A percentile compares a stretch with the other conserved stretches of the same genome.
phyloP scores from a whole-genome alignment of 345 rosid species.

The Gossypium anomalum region DNA sequence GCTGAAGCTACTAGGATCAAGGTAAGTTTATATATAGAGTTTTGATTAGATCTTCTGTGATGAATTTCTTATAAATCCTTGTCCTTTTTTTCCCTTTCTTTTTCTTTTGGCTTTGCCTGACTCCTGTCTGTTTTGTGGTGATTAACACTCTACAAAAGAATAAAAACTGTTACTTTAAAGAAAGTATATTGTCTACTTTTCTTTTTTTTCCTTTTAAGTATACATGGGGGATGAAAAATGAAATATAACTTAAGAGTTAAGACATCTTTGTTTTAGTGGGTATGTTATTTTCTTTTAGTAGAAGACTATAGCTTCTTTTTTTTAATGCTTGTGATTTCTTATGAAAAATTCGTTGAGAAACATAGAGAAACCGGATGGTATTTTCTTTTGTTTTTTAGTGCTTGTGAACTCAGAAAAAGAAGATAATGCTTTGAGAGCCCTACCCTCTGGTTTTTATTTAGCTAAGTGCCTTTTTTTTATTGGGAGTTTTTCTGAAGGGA shows the following conservation, averaged over 20 bases:
- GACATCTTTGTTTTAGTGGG: background rate
- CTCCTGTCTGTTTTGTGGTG: background rate
- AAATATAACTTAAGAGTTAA: background rate
- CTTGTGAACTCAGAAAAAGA: background rate
- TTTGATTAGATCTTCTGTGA: constrained; percentile 6
- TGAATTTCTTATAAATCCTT: constrained; percentile 7
- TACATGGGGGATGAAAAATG: background rate
- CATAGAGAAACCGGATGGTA: background rate
- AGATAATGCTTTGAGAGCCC: background rate
- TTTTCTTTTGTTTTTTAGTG: background rate
- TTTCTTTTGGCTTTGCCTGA: background rate
- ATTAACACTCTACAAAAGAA: background rate
- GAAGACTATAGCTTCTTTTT: background rate
- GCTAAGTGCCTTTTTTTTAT: background rate
- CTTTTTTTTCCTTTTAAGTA: background rate
- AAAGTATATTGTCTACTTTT: background rate
- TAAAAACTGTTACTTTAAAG: background rate
- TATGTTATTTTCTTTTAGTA: background rate
- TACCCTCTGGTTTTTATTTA: background rate
- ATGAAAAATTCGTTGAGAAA: background rate
- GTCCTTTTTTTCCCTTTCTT: background rate
- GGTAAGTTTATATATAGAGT: constrained; percentile 30
- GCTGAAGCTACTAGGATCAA: constrained; percentile 90
- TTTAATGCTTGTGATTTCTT: background rate
- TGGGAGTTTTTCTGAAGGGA: background rate